Evolutionary conservation across 345 rosid genomes (phyloP), one percentile per base, ranked within the genome.

Genomic region (Ailanthus altissimus): DNA sequence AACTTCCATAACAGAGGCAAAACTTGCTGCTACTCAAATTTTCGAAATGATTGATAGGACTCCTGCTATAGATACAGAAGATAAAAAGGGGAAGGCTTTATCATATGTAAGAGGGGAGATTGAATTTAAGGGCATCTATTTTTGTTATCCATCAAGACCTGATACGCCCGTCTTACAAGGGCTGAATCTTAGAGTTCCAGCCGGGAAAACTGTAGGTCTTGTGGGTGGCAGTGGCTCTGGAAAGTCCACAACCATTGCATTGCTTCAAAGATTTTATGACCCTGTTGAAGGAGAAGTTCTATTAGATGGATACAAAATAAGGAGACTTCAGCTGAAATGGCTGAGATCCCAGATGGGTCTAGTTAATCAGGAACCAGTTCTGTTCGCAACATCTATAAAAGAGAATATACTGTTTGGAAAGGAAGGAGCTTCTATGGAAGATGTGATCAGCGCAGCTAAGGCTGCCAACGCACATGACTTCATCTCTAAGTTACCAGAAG

Each of bases 181-280:
- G 36, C 75, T 91, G 64, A 86, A 84, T 62, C 83, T 90, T 45
- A 83, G 79, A 79, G 78, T 88, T 74, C 92, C 91, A 20, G 89
- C 91, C 0, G 91, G 92, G 53, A 86, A 85, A 80, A 80, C 86
- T 23, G 87, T 88, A n/a, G 92, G 91, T 58, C 86, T 91, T 59
- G 87, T 88, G 13, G 94, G 92, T 49, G 89, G 94, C 56, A 91
- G 91, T 73, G 94, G 94, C 36, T 91, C 92, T 1, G 92, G 94
- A 10, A 91, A 91, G 83, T 91, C 94, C 47, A 88, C 92, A 38
- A 63, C 78, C 64, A 83, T 91, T 70, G 80, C 90, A 58, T 82
- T 89, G 83, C 86, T 89, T 51, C 92, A 89, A 76, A 83, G 94
- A 78, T 91, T 89, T 36, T 91, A 91, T 59, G 92, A 89, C 63